These are phyloP conservation scores for Aureobasidium sp. DNA, from an alignment of 2,329 filamentous ascomycete species.

Conservation along the genomic window DNA sequence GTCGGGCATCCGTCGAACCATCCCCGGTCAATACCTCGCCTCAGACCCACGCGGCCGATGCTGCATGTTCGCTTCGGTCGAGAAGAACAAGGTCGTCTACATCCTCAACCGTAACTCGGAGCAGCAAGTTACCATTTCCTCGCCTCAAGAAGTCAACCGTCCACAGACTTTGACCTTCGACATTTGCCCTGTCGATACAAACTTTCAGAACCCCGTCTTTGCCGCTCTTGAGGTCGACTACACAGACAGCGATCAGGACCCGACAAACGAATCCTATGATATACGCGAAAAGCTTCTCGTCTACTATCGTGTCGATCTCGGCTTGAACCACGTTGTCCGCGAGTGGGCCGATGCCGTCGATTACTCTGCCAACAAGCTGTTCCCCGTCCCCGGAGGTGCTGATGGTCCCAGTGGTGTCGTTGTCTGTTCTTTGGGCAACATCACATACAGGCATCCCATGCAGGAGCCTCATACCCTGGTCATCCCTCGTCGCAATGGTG, in stretches of 20 bases:
- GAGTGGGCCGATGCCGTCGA: conserved; percentile 96
- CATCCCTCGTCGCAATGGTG: conserved; percentile 77
- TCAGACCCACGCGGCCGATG: conserved; percentile 94
- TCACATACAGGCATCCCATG: conserved; percentile 96
- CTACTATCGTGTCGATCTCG: conserved; percentile 95
- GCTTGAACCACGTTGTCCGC: conserved; percentile 91
- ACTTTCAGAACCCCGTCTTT: conserved; percentile 95
- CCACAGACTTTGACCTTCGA: conserved; percentile 84
- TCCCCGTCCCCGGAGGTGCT: conserved; percentile 89
- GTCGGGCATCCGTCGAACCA: conserved; percentile 84
- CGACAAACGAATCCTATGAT: conserved; percentile 71
- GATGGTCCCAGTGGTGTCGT: conserved; percentile 93
- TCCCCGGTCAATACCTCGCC: conserved; percentile 93
- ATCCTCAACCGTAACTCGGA: conserved; percentile 93
- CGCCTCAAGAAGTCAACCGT: conserved; percentile 92
- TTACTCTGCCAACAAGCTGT: conserved; percentile 78
- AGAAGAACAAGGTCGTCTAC: conserved; percentile 99
- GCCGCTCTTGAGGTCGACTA: conserved; percentile 93
- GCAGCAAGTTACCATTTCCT: conserved; percentile 93
- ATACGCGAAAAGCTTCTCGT: conserved; percentile 86
- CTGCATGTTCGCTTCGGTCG: conserved; percentile 84
- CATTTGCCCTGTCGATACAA: conserved; percentile 82
- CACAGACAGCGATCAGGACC: conserved; percentile 82
- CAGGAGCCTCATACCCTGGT: conserved; percentile 82
- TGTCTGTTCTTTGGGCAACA: conserved; percentile 87